Percentiles rank a stretch among this genome's conserved stretches.
phyloP scores from a whole-genome alignment of 148 eudicot species.

The Rhododendron griersonianum region DNA sequence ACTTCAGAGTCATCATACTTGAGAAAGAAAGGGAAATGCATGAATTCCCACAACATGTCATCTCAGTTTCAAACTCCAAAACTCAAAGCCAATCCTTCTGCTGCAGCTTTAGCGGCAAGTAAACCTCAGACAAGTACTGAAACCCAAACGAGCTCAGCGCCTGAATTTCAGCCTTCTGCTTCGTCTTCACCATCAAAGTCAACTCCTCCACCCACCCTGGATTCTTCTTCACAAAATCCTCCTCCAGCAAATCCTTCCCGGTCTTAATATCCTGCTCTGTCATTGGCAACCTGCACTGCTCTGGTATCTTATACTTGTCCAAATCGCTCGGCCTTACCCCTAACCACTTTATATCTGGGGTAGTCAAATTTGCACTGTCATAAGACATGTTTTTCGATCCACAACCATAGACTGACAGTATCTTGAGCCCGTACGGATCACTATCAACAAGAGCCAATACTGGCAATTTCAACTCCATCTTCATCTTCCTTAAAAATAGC shows the following conservation, averaged over 20 bases:
- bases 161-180: slow-evolving; percentile 98
- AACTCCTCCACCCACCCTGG: slow-evolving; percentile 92
- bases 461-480: slow-evolving; percentile 74
- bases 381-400: slow-evolving; percentile 99
- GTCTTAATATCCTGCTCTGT: slow-evolving; percentile 98
- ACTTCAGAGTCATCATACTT: not conserved
- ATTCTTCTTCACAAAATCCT: slow-evolving; percentile 98
- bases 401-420: slow-evolving; percentile 87
- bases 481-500: slow-evolving; percentile 81
- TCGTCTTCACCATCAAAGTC: slow-evolving; percentile 92
- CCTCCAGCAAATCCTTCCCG: slow-evolving; percentile 88
- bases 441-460: slow-evolving; percentile 92
- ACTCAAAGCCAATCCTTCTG: slow-evolving; percentile 84
- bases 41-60: not conserved
- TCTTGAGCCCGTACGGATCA: slow-evolving; percentile 95
- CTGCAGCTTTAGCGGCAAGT: slow-evolving; percentile 91
- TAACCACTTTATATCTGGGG: slow-evolving; percentile 93
- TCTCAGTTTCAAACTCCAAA: not conserved
- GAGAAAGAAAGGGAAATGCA: not conserved
- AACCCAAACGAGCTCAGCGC: slow-evolving; percentile 91
- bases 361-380: slow-evolving; percentile 90
- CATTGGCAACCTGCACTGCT: slow-evolving; percentile 97
- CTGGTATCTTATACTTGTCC: slow-evolving; percentile 90
- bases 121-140: slow-evolving; percentile 93
- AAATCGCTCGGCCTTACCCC: slow-evolving; percentile 95